phyloP scores from a whole-genome alignment of 75 land plant species.

The Pinus tabuliformis region DNA sequence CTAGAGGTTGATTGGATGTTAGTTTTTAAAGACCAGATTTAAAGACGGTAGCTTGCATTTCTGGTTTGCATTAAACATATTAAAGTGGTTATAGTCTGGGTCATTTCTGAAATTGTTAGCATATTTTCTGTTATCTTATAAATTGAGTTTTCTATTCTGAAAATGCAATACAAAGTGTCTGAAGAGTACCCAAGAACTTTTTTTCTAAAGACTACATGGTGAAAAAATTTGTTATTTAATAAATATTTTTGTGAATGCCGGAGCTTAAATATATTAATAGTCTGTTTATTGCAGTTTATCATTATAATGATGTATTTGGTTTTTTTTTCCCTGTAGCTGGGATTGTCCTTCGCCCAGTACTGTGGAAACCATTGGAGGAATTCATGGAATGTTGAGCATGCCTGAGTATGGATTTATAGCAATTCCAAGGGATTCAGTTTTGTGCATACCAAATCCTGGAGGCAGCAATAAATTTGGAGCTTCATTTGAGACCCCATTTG shows the following conservation, averaged over 20 bases:
- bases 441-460: constrained; percentile 47
- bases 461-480: constrained; percentile 72
- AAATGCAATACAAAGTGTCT: neutral
- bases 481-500: constrained; percentile 79
- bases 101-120: neutral
- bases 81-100: neutral
- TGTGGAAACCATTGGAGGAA: constrained; percentile 65
- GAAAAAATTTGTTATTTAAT: neutral
- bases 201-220: neutral
- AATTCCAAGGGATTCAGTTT: constrained; percentile 65
- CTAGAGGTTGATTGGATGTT: neutral
- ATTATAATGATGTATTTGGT: neutral
- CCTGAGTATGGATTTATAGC: constrained; percentile 59
- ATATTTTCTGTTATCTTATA: neutral
- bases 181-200: neutral
- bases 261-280: neutral
- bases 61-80: neutral
- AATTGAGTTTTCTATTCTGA: neutral
- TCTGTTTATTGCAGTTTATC: neutral
- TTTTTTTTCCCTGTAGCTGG: constrained; percentile 34
- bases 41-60: no score
- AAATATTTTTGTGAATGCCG: neutral
- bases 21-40: neutral
- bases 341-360: constrained; percentile 58
- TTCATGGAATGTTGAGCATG: constrained; percentile 61